Evolutionary conservation across 305 asterid species (phyloP).

Genomic region (Solanum hybrid): DNA sequence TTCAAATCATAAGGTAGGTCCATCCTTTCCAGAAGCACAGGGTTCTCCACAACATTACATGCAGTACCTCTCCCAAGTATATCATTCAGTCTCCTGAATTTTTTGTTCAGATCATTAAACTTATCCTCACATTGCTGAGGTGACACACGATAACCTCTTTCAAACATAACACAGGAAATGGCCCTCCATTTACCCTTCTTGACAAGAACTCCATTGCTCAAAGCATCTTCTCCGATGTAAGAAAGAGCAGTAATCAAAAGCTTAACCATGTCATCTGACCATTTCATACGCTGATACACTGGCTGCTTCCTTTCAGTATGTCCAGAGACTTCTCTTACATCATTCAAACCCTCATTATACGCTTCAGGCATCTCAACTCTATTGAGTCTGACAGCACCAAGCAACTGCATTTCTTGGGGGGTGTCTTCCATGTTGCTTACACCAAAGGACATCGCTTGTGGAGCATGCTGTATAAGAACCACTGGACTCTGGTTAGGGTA

Average conservation of each 20-base stretch:
- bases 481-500: background rate
- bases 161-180: constrained; percentile 21
- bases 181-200: constrained; percentile 33
- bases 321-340: background rate
- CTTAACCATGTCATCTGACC: constrained; percentile 40
- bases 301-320: background rate
- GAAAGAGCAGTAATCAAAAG: constrained; percentile 30
- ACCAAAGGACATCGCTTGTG: background rate
- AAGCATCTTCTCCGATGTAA: constrained; percentile 13
- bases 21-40: constrained; percentile 17
- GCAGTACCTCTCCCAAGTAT: constrained; percentile 22
- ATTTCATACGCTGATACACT: constrained; percentile 18
- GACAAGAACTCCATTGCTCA: background rate
- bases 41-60: constrained; percentile 23
- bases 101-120: constrained; percentile 33
- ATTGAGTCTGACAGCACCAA: background rate
- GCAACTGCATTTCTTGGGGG: background rate
- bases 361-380: background rate
- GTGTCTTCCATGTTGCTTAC: background rate
- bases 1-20: constrained; percentile 18
- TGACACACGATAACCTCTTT: constrained; percentile 28
- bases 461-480: background rate
- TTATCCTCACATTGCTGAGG: constrained; percentile 52
- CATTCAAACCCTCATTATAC: background rate
- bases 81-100: constrained; percentile 26